Percentiles rank a stretch among this genome's conserved stretches.
These are phyloP conservation scores for Paracamarosporium sp. DNA, from an alignment of 2,329 filamentous ascomycete genomes.

Conservation along the genomic window DNA sequence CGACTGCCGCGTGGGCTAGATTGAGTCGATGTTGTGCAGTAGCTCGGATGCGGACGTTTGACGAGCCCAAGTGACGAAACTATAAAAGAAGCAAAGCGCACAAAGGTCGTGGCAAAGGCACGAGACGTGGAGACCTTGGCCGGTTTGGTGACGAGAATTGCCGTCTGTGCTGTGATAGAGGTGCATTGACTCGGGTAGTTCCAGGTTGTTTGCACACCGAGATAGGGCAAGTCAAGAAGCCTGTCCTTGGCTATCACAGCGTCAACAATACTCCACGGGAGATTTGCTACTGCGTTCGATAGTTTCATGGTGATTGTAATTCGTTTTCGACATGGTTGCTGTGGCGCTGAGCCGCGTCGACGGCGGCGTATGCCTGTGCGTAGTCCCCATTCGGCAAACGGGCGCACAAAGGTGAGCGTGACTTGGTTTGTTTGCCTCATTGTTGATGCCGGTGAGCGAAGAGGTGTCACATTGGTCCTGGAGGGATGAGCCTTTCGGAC, in stretches of 20 bases:
- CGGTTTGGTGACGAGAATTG: background rate
- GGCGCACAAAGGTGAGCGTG: conserved; percentile 2
- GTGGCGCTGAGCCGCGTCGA: background rate
- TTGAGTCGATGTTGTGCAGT: conserved; percentile 15
- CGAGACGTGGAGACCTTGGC: too few species aligned
- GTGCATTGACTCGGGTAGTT: background rate
- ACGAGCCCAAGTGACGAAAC: too few species aligned
- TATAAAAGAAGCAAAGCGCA: too few species aligned
- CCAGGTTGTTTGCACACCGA: background rate
- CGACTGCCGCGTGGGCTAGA: background rate
- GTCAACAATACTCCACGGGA: background rate
- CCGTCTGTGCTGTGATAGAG: background rate
- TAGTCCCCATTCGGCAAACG: background rate
- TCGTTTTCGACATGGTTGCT: background rate
- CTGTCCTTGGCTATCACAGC: background rate
- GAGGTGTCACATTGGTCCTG: background rate
- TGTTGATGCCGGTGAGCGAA: background rate
- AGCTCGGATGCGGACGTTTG: background rate
- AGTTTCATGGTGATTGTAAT: background rate
- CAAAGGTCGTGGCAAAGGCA: background rate
- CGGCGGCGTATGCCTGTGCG: background rate
- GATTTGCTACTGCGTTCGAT: background rate
- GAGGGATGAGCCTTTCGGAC: too few species aligned
- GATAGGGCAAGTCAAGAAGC: background rate
- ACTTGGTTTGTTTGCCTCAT: background rate